phyloP scores from a whole-genome alignment of 2,329 filamentous ascomycete species.

The Aspergillus nomiae region DNA sequence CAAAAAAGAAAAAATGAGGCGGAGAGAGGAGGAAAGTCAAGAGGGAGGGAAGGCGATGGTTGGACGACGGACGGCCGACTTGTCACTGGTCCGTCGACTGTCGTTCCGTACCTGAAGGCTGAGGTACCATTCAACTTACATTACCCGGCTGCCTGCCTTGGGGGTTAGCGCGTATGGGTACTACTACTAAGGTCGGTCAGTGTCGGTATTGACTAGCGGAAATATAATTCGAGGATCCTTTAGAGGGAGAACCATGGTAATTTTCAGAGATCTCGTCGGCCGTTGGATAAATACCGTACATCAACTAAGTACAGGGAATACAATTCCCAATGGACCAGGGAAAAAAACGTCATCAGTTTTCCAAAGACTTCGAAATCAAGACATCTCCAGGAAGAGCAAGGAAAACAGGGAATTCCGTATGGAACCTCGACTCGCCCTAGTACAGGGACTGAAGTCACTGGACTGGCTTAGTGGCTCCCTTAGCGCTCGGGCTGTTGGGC shows the following conservation, averaged over 20 bases:
- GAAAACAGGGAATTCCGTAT: constrained; percentile 7
- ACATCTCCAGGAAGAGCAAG: neutral
- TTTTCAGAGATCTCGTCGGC: neutral
- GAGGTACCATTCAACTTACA: neutral
- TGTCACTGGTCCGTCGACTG: constrained; percentile 2
- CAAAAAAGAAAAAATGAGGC: constrained; percentile 19
- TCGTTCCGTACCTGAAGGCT: constrained; percentile 5
- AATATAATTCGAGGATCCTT: neutral
- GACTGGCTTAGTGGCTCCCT: constrained; percentile 15
- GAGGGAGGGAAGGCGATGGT: constrained; percentile 13
- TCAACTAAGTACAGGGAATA: neutral
- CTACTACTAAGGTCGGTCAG: neutral
- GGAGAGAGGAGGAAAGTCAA: constrained; percentile 20
- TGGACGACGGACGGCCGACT: constrained; percentile 5
- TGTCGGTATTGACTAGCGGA: constrained; percentile 4
- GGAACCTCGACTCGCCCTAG: constrained; percentile 13
- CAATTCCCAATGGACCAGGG: neutral
- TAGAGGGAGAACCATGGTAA: neutral
- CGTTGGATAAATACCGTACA: neutral
- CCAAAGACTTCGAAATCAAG: neutral
- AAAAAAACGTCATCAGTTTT: neutral
- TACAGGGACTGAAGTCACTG: constrained; percentile 11
- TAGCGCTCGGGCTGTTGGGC: constrained; percentile 15
- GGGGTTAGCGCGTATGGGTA: neutral
- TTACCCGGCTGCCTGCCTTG: neutral